phyloP scores from a whole-genome alignment of 2,329 filamentous ascomycete species.

The Cryoendolithus antarcticus region DNA sequence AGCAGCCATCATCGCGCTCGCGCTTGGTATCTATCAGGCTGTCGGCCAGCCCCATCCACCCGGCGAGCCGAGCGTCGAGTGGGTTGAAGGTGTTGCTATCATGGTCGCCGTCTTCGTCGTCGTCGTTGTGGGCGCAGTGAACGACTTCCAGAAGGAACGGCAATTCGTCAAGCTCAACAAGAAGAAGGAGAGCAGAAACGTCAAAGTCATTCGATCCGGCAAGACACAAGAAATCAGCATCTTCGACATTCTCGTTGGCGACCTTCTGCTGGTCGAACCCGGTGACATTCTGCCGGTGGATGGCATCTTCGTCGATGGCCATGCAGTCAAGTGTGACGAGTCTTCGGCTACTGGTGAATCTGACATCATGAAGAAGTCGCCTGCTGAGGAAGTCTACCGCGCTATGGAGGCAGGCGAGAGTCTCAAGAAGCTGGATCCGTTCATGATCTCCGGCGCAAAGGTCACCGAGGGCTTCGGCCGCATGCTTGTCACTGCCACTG shows the following conservation, averaged over 20 bases:
- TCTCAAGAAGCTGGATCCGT: slow-evolving; percentile 61
- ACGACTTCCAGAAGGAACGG: slow-evolving; percentile 72
- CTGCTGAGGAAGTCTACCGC: slow-evolving; percentile 53
- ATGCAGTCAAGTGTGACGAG: slow-evolving; percentile 60
- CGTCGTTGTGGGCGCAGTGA: slow-evolving; percentile 62
- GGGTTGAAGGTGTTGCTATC: slow-evolving; percentile 73
- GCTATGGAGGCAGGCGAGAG: slow-evolving; percentile 50
- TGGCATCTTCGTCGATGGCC: slow-evolving; percentile 56
- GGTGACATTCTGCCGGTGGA: slow-evolving; percentile 62
- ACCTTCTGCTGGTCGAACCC: slow-evolving; percentile 60
- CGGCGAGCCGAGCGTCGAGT: slow-evolving; percentile 52
- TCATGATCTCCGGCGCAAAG: slow-evolving; percentile 78
- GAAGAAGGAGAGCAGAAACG: slow-evolving; percentile 62
- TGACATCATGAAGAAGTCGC: slow-evolving; percentile 55
- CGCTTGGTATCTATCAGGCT: slow-evolving; percentile 58
- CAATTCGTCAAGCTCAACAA: slow-evolving; percentile 71
- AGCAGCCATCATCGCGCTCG: slow-evolving; percentile 61
- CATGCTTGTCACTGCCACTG: slow-evolving; percentile 63
- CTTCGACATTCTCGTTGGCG: slow-evolving; percentile 60
- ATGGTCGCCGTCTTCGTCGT: slow-evolving; percentile 66
- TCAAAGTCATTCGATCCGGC: slow-evolving; percentile 67
- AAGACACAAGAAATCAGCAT: slow-evolving; percentile 57
- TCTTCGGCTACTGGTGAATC: slow-evolving; percentile 68
- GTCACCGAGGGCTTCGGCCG: slow-evolving; percentile 64
- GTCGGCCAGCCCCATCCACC: slow-evolving; percentile 41